Evolutionary conservation across 148 eudicot species (phyloP), one percentile per base, ranked within the genome.

Genomic region (Amaranthus palmeri): DNA sequence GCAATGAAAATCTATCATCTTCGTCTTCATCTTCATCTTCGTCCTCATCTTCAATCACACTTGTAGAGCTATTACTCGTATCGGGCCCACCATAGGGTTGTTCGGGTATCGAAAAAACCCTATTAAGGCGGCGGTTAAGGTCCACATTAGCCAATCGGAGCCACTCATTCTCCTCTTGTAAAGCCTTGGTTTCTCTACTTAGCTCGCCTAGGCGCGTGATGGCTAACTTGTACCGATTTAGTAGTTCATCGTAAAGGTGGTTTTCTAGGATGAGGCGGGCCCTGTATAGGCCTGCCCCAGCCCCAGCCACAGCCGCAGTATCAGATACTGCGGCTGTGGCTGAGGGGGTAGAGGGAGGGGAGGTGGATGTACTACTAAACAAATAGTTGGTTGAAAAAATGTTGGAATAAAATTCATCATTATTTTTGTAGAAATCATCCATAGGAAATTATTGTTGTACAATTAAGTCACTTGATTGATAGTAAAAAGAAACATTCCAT

Each of bases 211-310:
- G 85, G 18, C 81, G 90, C 42, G 89, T 64, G 49, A 87, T 76
- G 41, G 88, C 86, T 61, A 83, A 42, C 4, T 68, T 75, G 77
- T 92, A 85, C 68, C 90, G 83, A 65, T 80, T 83, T 50, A 86
- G 86, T 68, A 92, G 92, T 43, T 89, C 82, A 18, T 76, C 75
- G 54, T 82, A 78, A 52, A 78, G 92, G 77, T 89, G 88, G 74
- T 82, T 84, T 77, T 91, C 92, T 1, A 84, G 85, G 52, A 83
- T 67, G 69, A 76, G 77, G 57, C 88, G 76, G 6, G 92, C 86
- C 18, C 84, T 81, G 49, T 78, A 77, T 68, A 81, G 86, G 44
- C 84, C 72, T 67, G 78, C 57, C 6, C 80, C 86, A 10, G 80
- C 68, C 36, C 36, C 36, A 10, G 75, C 68, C 48, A 69, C 10